Percentiles rank a stretch among this genome's conserved stretches.
These are phyloP conservation scores for Zygosaccharomyces pseudobailii DNA, from an alignment of 1,139 yeast genomes.

Conservation along the genomic window DNA sequence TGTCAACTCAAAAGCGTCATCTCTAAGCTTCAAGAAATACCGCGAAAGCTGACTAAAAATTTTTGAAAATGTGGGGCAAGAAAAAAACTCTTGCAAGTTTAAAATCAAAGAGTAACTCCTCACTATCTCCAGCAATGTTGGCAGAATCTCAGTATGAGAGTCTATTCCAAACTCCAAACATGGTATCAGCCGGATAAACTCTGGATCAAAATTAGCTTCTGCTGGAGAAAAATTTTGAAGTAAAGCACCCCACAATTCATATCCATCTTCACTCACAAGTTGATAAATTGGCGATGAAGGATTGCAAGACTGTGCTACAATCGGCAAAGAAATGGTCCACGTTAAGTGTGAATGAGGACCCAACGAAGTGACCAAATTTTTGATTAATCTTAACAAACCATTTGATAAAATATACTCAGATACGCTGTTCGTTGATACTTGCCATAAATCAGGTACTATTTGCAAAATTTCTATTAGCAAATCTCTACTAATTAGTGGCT, in stretches of 20 bases:
- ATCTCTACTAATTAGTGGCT: conserved; percentile 51
- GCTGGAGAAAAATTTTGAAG: conserved; percentile 46
- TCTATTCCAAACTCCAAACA: conserved; percentile 42
- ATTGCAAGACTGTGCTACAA: conserved; percentile 60
- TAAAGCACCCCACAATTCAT: conserved; percentile 73
- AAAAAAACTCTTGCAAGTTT: conserved; percentile 42
- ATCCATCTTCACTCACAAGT: conserved; percentile 79
- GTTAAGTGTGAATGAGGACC: conserved; percentile 56
- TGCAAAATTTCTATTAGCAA: conserved; percentile 51
- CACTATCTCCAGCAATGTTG: conserved; percentile 59
- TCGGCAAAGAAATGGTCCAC: conserved; percentile 62
- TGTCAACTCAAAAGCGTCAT: conserved; percentile 58
- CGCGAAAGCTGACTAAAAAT: conserved; percentile 52
- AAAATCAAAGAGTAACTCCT: conserved; percentile 66
- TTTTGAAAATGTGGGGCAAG: conserved; percentile 35
- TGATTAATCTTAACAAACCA: conserved; percentile 66
- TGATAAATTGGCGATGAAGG: conserved; percentile 56
- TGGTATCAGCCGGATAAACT: conserved; percentile 28
- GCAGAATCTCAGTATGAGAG: conserved; percentile 72
- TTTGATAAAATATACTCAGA: conserved; percentile 64
- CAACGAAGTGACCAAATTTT: conserved; percentile 59
- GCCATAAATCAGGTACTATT: conserved; percentile 75
- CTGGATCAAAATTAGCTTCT: conserved; percentile 23
- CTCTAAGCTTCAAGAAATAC: conserved; percentile 60
- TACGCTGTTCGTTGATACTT: conserved; percentile 46